Conservation (phyloP, 352 stramenopile genomes). For the Globisporangium spiculum region DNA sequence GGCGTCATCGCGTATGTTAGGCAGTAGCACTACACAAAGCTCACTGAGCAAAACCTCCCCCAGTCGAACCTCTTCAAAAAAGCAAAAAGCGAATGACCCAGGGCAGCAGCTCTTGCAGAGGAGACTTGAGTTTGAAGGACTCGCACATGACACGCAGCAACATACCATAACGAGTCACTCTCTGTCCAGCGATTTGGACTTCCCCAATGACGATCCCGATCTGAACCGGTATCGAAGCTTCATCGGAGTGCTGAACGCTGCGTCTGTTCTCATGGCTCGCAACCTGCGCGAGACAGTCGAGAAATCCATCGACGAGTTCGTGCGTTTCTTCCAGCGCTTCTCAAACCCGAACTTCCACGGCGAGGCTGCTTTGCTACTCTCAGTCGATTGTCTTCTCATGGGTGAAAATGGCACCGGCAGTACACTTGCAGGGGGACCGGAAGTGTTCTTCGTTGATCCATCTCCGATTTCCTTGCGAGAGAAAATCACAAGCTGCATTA, state of each 20-base stretch:
- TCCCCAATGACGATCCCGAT: slow-evolving; percentile 36
- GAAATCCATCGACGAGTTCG: slow-evolving; percentile 68
- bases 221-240: slow-evolving; percentile 48
- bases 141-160: slow-evolving; percentile 5
- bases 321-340: slow-evolving; percentile 77
- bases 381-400: slow-evolving; percentile 41
- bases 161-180: not conserved
- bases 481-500: slow-evolving; percentile 61
- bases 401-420: slow-evolving; percentile 10
- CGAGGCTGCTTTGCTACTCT: slow-evolving; percentile 59
- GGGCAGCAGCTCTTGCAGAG: slow-evolving; percentile 38
- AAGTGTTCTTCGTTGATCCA: slow-evolving; percentile 65
- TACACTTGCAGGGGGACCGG: slow-evolving; percentile 14
- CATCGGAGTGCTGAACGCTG: slow-evolving; percentile 73
- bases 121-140: slow-evolving; percentile 57
- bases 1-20: not conserved
- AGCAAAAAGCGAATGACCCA: slow-evolving; percentile 11
- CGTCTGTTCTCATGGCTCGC: slow-evolving; percentile 87
- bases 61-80: slow-evolving; percentile 17
- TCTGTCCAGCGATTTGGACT: not conserved
- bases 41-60: slow-evolving; percentile 5
- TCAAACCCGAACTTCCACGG: slow-evolving; percentile 44
- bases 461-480: slow-evolving; percentile 50
- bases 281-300: slow-evolving; percentile 88
- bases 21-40: not conserved